phyloP scores from a whole-genome alignment of 1,284 basidiomycete genomes.

The Fistulinella staudtii region DNA sequence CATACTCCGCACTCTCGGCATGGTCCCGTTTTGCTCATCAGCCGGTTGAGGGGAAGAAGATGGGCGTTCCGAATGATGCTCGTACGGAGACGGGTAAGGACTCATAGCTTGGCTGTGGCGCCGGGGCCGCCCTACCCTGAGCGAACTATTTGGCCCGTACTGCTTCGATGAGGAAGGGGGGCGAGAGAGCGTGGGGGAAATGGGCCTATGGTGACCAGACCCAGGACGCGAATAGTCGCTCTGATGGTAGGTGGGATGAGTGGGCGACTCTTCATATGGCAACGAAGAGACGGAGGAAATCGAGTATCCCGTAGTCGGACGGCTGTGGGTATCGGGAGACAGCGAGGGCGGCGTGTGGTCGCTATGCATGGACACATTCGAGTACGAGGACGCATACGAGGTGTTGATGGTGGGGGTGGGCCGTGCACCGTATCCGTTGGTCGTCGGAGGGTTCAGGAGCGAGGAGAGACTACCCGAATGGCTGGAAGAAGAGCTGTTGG shows the following conservation, averaged over 20 bases:
- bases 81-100: slow-evolving; percentile 77
- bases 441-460: slow-evolving; percentile 62
- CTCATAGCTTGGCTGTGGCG: slow-evolving; percentile 80
- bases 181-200: slow-evolving; percentile 55
- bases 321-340: slow-evolving; percentile 66
- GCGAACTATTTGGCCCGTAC: slow-evolving; percentile 46
- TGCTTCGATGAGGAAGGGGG: slow-evolving; percentile 58
- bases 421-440: slow-evolving; percentile 52
- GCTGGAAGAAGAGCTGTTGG: slow-evolving; percentile 50
- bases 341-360: slow-evolving; percentile 68
- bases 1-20: slow-evolving; percentile 75
- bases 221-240: slow-evolving; percentile 59
- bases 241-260: slow-evolving; percentile 51
- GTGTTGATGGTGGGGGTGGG: slow-evolving; percentile 65
- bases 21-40: slow-evolving; percentile 48
- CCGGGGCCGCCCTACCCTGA: slow-evolving; percentile 65
- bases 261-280: slow-evolving; percentile 58
- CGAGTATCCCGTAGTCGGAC: slow-evolving; percentile 78
- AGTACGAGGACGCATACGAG: slow-evolving; percentile 63
- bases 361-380: slow-evolving; percentile 58
- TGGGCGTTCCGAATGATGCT: slow-evolving; percentile 60
- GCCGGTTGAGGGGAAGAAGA: slow-evolving; percentile 70
- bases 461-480: slow-evolving; percentile 74
- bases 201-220: slow-evolving; percentile 65
- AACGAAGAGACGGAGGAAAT: slow-evolving; percentile 73